Conservation (phyloP, 345 rosid species). For the Cardamine resedifolia region DNA sequence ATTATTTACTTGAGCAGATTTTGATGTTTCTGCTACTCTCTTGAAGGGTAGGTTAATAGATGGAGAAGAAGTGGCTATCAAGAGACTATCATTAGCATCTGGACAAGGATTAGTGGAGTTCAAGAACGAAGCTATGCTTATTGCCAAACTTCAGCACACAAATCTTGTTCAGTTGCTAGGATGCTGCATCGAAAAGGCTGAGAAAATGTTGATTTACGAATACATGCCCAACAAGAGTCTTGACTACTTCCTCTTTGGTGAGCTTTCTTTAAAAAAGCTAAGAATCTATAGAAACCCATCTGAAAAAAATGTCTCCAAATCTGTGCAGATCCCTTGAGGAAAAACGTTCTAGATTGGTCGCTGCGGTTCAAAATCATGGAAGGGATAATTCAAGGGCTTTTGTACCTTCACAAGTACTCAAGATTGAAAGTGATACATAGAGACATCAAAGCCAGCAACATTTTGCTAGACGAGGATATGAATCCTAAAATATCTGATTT, state of each 20-base stretch:
- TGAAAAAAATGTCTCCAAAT: not conserved
- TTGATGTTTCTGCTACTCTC: slow-evolving; percentile 5
- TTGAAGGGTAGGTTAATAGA: slow-evolving; percentile 46
- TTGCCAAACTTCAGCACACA: slow-evolving; percentile 56
- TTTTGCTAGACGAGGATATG: slow-evolving; percentile 47
- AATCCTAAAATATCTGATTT: slow-evolving; percentile 53
- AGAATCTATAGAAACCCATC: not conserved
- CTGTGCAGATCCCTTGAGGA: slow-evolving; percentile 36
- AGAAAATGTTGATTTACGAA: slow-evolving; percentile 39
- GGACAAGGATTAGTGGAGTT: slow-evolving; percentile 50
- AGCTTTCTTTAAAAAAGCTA: slow-evolving; percentile 1
- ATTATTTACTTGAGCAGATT: not conserved
- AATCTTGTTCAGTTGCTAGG: slow-evolving; percentile 53
- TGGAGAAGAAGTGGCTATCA: slow-evolving; percentile 53
- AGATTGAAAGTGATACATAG: slow-evolving; percentile 54
- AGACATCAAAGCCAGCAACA: slow-evolving; percentile 53
- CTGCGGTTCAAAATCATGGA: slow-evolving; percentile 41
- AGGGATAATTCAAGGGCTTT: slow-evolving; percentile 56
- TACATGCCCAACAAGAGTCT: slow-evolving; percentile 42
- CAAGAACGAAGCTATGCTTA: slow-evolving; percentile 44
- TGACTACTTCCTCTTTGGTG: slow-evolving; percentile 51
- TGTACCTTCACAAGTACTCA: slow-evolving; percentile 55
- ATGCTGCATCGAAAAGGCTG: slow-evolving; percentile 44
- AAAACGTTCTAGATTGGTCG: slow-evolving; percentile 34
- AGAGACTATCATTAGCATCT: slow-evolving; percentile 46